phyloP scores from a whole-genome alignment of 2,329 filamentous ascomycete species.

The Ploettnerulaceae sp. region DNA sequence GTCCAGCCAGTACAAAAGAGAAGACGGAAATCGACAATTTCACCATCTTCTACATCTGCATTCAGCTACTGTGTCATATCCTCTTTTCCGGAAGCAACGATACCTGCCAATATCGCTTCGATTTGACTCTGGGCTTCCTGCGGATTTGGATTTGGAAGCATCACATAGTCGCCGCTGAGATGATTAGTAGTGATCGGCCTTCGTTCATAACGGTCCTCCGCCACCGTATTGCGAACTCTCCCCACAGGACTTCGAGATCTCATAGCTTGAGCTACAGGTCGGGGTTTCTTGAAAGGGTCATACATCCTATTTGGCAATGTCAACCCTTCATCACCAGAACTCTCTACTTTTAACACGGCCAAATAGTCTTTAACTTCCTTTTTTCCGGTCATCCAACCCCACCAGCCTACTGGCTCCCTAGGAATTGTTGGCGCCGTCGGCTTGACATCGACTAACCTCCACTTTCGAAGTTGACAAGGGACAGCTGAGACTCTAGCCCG shows the following conservation, averaged over 20 bases:
- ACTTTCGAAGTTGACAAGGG: background rate
- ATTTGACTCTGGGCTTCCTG: background rate
- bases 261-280: background rate
- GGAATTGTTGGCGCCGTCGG: background rate
- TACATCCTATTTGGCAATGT: background rate
- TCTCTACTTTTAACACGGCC: conserved; percentile 5
- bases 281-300: conserved; percentile 3
- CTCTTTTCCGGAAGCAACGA: background rate
- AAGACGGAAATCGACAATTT: no score
- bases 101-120: background rate
- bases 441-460: background rate
- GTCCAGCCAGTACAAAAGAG: no score
- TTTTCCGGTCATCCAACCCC: background rate
- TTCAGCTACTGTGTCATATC: no score
- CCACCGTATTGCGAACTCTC: background rate
- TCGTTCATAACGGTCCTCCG: background rate
- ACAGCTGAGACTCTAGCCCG: background rate
- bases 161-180: background rate
- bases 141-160: background rate
- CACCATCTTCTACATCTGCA: background rate
- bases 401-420: background rate
- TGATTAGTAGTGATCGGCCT: background rate
- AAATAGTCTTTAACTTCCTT: background rate
- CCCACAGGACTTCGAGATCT: background rate
- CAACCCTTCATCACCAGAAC: background rate